These are phyloP conservation scores for Boletus sensibilis DNA, from an alignment of 768 basidiomycete genomes.

Conservation along the genomic window DNA sequence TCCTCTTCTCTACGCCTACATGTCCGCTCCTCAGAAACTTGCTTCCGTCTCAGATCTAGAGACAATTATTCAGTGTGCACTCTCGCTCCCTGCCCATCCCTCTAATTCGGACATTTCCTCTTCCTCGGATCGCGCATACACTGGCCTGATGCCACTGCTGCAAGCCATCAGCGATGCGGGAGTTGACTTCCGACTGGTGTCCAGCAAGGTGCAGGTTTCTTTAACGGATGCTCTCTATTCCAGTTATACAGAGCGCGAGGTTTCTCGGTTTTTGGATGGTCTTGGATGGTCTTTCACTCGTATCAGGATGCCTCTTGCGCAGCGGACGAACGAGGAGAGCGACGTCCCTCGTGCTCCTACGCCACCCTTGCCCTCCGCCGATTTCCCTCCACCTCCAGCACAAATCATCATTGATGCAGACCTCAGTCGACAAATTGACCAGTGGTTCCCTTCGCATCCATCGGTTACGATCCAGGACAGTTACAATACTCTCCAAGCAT, in stretches of 20 bases:
- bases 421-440: constrained; percentile 34
- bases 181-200: constrained; percentile 30
- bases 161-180: constrained; percentile 37
- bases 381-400: constrained; percentile 9
- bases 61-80: constrained; percentile 40
- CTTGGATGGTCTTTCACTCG: constrained; percentile 18
- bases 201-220: constrained; percentile 18
- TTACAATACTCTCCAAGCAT: constrained; percentile 49
- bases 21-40: constrained; percentile 38
- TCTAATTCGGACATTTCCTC: constrained; percentile 6
- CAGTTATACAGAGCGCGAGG: constrained; percentile 15
- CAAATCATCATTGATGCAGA: constrained; percentile 25
- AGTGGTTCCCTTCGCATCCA: constrained; percentile 30
- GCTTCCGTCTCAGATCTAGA: constrained; percentile 42
- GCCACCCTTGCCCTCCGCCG: constrained; percentile 11
- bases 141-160: constrained; percentile 44
- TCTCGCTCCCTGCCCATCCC: constrained; percentile 25
- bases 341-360: constrained; percentile 7
- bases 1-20: constrained; percentile 47
- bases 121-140: constrained; percentile 33
- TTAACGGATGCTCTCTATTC: constrained; percentile 29
- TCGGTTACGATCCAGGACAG: constrained; percentile 38
- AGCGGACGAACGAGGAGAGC: constrained; percentile 11
- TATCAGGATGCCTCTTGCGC: constrained; percentile 20
- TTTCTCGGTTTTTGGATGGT: constrained; percentile 24